Evolutionary conservation across 768 basidiomycete species (phyloP).

Genomic region (Exsudoporus frostii): DNA sequence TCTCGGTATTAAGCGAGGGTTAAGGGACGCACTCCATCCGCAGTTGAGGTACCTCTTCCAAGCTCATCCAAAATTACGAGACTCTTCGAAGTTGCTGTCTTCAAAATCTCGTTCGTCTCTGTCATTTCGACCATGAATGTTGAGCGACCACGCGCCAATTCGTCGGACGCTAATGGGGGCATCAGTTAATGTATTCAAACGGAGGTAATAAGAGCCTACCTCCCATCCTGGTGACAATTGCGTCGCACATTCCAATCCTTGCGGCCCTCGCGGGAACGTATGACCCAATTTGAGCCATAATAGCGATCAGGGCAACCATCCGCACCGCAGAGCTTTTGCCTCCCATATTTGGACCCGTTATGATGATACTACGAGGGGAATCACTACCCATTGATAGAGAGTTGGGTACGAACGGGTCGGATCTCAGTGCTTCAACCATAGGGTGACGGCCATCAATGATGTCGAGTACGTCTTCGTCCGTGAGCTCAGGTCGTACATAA

Average conservation of each 20-base stretch:
- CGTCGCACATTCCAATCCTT: conserved; percentile 76
- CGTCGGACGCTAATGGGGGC: conserved; percentile 67
- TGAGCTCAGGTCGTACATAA: conserved; percentile 77
- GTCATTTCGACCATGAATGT: conserved; percentile 98
- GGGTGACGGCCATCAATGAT: conserved; percentile 89
- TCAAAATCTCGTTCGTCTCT: conserved; percentile 88
- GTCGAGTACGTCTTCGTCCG: conserved; percentile 61
- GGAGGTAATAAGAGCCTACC: conserved; percentile 41
- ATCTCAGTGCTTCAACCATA: conserved; percentile 77
- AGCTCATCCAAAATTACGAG: conserved; percentile 90
- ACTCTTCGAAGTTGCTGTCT: conserved; percentile 67
- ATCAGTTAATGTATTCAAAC: conserved; percentile 1
- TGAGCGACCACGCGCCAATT: conserved; percentile 79
- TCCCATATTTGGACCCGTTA: conserved; percentile 87
- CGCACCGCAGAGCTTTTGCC: conserved; percentile 83
- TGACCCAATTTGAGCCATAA: conserved; percentile 86
- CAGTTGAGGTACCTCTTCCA: conserved; percentile 88
- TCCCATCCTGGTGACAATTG: conserved; percentile 87
- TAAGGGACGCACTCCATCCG: conserved; percentile 63
- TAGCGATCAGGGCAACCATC: conserved; percentile 71
- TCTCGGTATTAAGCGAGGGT: background rate
- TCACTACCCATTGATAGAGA: conserved; percentile 60
- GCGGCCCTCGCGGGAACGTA: conserved; percentile 83
- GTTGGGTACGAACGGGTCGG: conserved; percentile 87
- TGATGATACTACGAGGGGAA: conserved; percentile 56